Evolutionary conservation across 2,329 filamentous ascomycete genomes (phyloP), one percentile per base, ranked within the genome.

Genomic region (Ambrosiella cleistominuta): DNA sequence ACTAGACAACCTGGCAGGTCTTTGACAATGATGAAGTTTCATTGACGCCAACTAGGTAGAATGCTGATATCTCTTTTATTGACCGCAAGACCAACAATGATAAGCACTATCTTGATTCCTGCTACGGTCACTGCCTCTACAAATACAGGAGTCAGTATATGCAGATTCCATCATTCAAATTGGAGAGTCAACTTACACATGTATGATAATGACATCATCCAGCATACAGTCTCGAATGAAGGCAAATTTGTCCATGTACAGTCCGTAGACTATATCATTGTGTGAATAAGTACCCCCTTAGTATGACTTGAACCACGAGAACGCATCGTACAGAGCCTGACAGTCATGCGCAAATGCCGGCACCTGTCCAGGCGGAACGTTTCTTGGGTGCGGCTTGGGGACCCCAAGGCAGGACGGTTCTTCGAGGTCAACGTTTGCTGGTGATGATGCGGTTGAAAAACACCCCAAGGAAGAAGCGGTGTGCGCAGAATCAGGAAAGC

Each of bases 281-380:
- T 68, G 70, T 0, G 72, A 71, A 57, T 88, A 81, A 3, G 75
- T 70, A 4, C 79, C 80, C 1, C 78, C 73, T 63, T 88, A 79
- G 42, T 80, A 79, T 1, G 77, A 69, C 12, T 74, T 76, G 66
- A 79, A 87, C 67, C 81, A 85, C 0, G 76, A 73, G 0, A 86
- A 64, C 0, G 81, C 74, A 63, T 86, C 81, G 62, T 79, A 85
- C 0, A 88, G 68, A 12, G 76, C 75, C 59, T 81, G 77, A 3
- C 83, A 74, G 40, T 68, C 68, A 4, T 77, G 70, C 45, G 12
- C 15, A 49, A 49, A 49, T 9, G 5, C 45, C 3, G 45, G 45
- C n/a, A n/a, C 11, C 11, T 42, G 11, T 42, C 40, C 40, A n/a
- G 39, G 6, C 45, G 45, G 15, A 19, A 12, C 12, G 8, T 11